Conservation (phyloP, 345 rosid genomes). For the Gossypium australe region DNA sequence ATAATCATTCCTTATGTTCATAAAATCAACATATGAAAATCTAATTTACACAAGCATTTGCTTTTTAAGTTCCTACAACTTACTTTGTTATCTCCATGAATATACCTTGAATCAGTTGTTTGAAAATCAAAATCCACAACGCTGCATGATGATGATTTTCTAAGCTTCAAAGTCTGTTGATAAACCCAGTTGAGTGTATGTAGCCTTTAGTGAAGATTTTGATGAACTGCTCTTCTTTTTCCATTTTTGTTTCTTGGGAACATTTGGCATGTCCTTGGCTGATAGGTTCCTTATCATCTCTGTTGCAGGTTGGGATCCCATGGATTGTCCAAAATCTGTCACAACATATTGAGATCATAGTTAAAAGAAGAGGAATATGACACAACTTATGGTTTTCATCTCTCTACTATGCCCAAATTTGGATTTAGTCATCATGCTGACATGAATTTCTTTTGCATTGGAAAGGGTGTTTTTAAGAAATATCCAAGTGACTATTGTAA, state of each 20-base stretch:
- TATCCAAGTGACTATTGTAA: too few species aligned
- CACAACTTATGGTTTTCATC: too few species aligned
- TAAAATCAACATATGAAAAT: too few species aligned
- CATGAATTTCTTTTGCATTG: too few species aligned
- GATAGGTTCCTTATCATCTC: slow-evolving; percentile 27
- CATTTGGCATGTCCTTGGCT: slow-evolving; percentile 28
- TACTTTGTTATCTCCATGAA: background rate
- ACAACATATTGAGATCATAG: background rate
- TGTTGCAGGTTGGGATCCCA: slow-evolving; percentile 27
- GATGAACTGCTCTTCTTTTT: slow-evolving; percentile 40
- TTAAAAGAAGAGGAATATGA: background rate
- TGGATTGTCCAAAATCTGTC: slow-evolving; percentile 40
- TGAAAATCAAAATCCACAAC: background rate
- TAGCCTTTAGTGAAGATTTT: slow-evolving; percentile 31
- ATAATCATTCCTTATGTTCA: too few species aligned
- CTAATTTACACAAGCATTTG: slow-evolving; percentile 8
- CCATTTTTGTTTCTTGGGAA: slow-evolving; percentile 47
- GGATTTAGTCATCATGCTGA: too few species aligned
- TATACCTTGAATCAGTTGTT: background rate
- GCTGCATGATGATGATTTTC: background rate
- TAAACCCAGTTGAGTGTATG: slow-evolving; percentile 22
- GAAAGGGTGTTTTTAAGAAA: background rate
- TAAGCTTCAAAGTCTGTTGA: slow-evolving; percentile 16
- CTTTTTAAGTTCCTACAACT: background rate
- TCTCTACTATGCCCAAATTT: too few species aligned